A percentile compares a stretch with the other conserved stretches of the same genome.
phyloP scores from a whole-genome alignment of 2,329 filamentous ascomycete species.

The Peltaster fructicola region DNA sequence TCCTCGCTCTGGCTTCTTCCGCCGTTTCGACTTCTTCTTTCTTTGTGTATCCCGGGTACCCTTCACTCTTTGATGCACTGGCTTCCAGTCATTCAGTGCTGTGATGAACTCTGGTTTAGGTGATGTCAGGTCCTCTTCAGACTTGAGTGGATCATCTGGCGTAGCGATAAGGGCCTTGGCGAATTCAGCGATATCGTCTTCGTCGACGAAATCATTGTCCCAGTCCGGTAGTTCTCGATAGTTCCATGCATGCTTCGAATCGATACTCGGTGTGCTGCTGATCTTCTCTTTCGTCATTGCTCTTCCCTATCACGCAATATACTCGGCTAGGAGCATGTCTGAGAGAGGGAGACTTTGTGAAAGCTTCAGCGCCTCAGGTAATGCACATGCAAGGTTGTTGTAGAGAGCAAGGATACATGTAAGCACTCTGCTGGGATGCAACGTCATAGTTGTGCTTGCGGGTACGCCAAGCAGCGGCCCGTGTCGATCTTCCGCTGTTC shows the following conservation, averaged over 20 bases:
- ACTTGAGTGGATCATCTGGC: slow-evolving; percentile 51
- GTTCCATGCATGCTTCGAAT: slow-evolving; percentile 57
- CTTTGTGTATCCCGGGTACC: slow-evolving; percentile 23
- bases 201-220: slow-evolving; percentile 57
- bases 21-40: slow-evolving; percentile 20
- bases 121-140: slow-evolving; percentile 35
- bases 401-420: too few relatives aligned
- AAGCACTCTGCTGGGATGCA: too few relatives aligned
- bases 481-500: too few relatives aligned
- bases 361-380: neutral
- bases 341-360: neutral
- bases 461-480: too few relatives aligned
- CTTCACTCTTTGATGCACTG: slow-evolving; percentile 54
- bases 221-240: slow-evolving; percentile 56
- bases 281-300: slow-evolving; percentile 19
- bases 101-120: slow-evolving; percentile 48
- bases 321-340: neutral
- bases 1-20: slow-evolving; percentile 27
- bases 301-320: neutral
- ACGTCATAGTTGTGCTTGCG: too few relatives aligned
- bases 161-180: slow-evolving; percentile 67
- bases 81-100: slow-evolving; percentile 90
- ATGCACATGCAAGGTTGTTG: too few relatives aligned
- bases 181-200: slow-evolving; percentile 60
- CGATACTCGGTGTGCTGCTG: slow-evolving; percentile 38